Evolutionary conservation across 768 basidiomycete species (phyloP), one percentile per base, ranked within the genome.

Genomic region (Pleurotus giganteus): DNA sequence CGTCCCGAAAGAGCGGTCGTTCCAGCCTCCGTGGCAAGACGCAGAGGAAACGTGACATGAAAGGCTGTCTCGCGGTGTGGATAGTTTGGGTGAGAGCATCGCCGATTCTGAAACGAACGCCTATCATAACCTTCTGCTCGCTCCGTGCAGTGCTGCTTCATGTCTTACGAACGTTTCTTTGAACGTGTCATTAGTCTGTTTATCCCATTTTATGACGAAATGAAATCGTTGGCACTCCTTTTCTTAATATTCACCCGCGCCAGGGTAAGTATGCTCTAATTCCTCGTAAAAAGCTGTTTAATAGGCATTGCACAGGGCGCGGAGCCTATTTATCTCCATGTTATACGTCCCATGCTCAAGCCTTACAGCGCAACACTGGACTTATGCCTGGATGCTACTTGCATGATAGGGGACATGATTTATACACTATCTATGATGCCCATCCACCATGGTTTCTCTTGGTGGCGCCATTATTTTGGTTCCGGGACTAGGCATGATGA

Each of bases 41-140:
- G 23, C 86, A 87, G 67, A 77, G 91, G 62, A 94, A 94, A 68
- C 80, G 91, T 57, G 83, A 86, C 63, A 87, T 94, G 80, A 94
- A 94, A 67, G 90, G 91, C 17, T 85, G 84, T 65, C 72, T 94
- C 45, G 83, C 89, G 32, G 81, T 93, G 12, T 94, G 92, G 92
- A 76, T 90, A 39, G 84, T 94, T 58, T 94, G 89, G 88, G 91
- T 90, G 71, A 71, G 74, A 69, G 21, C n/a, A 47, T 34, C 21
- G 27, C 31, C 43, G 32, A 23, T 41, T 43, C 41, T 29, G 39
- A 34, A 28, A 54, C 51, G n/a, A 11, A 13, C 21, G 11, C 36
- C 15, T 17, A 41, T 43, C 41, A 55, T 57, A 54, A 45, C 23
- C 44, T 27, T 43, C n/a, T 57, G 31, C 26, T 28, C n/a, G n/a